Evolutionary conservation across 257 asterid genomes (phyloP).

Genomic region (Solanum habrochaites): DNA sequence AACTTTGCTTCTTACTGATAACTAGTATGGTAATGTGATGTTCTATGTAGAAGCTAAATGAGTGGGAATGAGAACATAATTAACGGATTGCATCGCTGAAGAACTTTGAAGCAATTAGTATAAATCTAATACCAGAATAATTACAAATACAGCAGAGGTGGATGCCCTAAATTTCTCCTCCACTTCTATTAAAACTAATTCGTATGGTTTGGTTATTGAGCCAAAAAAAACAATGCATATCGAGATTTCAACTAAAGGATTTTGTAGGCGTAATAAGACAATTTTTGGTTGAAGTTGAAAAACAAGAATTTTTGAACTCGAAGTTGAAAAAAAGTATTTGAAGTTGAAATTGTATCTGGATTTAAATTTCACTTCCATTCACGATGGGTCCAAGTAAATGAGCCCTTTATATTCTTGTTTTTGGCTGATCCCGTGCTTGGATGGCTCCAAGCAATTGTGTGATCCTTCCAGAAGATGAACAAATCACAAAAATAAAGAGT

Average conservation of each 20-base stretch:
- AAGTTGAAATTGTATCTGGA: background rate
- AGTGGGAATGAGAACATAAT: background rate
- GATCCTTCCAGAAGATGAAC: background rate
- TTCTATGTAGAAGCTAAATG: background rate
- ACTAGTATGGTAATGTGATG: background rate
- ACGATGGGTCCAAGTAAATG: background rate
- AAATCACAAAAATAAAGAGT: background rate
- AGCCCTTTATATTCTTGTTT: background rate
- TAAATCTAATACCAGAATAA: background rate
- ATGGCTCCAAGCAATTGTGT: background rate
- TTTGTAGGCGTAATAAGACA: background rate
- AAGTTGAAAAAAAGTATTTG: background rate
- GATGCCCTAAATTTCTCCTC: background rate
- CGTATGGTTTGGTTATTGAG: background rate
- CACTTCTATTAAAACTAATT: background rate
- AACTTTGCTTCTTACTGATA: background rate
- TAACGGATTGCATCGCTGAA: background rate
- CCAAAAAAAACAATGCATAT: background rate
- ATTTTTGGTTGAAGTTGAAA: background rate
- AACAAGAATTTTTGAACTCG: background rate
- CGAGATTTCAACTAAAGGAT: background rate
- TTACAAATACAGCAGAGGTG: background rate
- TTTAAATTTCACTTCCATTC: background rate
- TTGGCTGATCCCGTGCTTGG: background rate
- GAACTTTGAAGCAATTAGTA: background rate